phyloP scores from a whole-genome alignment of 176 grass and related monocot species.

The Triticum monococcum region DNA sequence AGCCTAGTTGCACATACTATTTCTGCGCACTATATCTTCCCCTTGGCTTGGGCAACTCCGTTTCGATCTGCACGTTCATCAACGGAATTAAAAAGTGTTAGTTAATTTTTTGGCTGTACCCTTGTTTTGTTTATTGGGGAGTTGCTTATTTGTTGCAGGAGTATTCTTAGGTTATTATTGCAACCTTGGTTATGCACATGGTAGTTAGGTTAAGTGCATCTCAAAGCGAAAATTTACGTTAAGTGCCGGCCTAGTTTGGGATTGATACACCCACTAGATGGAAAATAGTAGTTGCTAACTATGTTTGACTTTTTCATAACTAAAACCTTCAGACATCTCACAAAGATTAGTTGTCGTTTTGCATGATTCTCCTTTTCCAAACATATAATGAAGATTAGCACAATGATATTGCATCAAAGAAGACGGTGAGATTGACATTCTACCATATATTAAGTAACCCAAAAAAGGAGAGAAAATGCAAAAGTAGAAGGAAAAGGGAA shows the following conservation, averaged over 20 bases:
- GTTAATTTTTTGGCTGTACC: not conserved
- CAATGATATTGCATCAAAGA: not conserved
- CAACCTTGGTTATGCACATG: too few relatives aligned
- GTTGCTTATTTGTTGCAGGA: too few relatives aligned
- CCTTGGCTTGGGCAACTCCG: not conserved
- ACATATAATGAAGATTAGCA: conserved; percentile 20
- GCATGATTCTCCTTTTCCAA: not conserved
- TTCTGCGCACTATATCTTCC: not conserved
- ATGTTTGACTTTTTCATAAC: too few relatives aligned
- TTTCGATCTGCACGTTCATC: not conserved
- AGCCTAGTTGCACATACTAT: not conserved
- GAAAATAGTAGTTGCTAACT: too few relatives aligned
- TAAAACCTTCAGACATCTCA: too few relatives aligned
- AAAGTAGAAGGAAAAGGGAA: not conserved
- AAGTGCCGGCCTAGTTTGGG: too few relatives aligned
- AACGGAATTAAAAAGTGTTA: not conserved
- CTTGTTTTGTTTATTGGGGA: not conserved
- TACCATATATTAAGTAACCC: not conserved
- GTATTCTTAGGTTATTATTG: too few relatives aligned
- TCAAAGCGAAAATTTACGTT: too few relatives aligned
- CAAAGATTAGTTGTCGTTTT: too few relatives aligned
- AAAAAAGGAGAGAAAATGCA: not conserved
- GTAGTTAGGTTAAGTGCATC: too few relatives aligned
- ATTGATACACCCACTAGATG: too few relatives aligned
- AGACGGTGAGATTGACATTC: not conserved